Conservation (phyloP, 805 yeast genomes). For the Tetrapisispora pingtungensis region DNA sequence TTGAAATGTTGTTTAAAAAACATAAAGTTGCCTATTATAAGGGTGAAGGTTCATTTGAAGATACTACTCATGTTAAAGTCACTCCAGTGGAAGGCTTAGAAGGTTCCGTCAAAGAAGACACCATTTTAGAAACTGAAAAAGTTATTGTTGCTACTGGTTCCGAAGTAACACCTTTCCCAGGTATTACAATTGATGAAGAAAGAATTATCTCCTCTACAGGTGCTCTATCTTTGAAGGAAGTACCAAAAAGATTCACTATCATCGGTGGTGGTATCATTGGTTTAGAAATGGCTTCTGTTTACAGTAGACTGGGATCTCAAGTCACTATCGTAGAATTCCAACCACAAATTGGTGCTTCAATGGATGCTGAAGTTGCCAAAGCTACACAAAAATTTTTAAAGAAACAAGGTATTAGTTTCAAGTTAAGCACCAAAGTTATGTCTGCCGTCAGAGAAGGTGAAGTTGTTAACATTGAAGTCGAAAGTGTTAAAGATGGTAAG, state of each 20-base stretch:
- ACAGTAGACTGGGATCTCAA: slow-evolving; percentile 89
- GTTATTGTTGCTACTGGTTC: slow-evolving; percentile 97
- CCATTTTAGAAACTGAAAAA: slow-evolving; percentile 67
- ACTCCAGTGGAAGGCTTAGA: slow-evolving; percentile 81
- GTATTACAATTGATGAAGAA: slow-evolving; percentile 91
- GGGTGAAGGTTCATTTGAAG: slow-evolving; percentile 82
- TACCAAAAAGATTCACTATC: slow-evolving; percentile 85
- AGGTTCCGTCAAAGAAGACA: slow-evolving; percentile 52
- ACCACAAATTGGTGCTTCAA: slow-evolving; percentile 90
- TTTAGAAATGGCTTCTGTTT: slow-evolving; percentile 97
- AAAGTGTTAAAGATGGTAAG: slow-evolving; percentile 79
- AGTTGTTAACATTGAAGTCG: slow-evolving; percentile 74
- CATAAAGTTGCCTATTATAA: slow-evolving; percentile 90
- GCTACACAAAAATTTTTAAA: slow-evolving; percentile 77
- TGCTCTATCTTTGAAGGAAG: slow-evolving; percentile 68
- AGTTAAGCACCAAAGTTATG: slow-evolving; percentile 82
- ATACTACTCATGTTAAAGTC: slow-evolving; percentile 68
- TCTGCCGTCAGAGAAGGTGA: slow-evolving; percentile 86
- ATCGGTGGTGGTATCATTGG: slow-evolving; percentile 99
- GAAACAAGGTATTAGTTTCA: slow-evolving; percentile 93
- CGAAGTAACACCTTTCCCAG: slow-evolving; percentile 98
- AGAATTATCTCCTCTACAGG: slow-evolving; percentile 96
- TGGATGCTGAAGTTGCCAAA: slow-evolving; percentile 94
- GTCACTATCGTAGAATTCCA: slow-evolving; percentile 92
- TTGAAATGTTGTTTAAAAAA: slow-evolving; percentile 90